A percentile compares a stretch with the other conserved stretches of the same genome.
Evolutionary conservation across 768 basidiomycete species (phyloP).

Genomic region (Serpula lacrymans): DNA sequence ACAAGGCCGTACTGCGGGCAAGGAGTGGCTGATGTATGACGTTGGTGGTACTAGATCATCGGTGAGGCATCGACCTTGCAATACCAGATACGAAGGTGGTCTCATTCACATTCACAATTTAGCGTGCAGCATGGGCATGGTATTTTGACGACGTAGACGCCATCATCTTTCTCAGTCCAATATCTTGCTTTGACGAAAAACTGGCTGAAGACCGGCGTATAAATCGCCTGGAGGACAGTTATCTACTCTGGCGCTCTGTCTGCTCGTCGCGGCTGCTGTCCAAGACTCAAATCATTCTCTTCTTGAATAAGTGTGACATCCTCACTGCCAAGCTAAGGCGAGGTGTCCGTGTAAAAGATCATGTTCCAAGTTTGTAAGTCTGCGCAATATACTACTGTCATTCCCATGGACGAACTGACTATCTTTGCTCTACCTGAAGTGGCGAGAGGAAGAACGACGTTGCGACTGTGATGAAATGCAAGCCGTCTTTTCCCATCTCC

Average conservation of each 20-base stretch:
- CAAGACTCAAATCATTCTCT: constrained; percentile 48
- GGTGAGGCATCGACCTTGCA: constrained; percentile 33
- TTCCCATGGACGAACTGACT: no score
- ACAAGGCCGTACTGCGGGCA: constrained; percentile 56
- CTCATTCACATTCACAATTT: no score
- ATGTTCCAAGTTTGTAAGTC: constrained; percentile 73
- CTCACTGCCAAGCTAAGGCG: constrained; percentile 68
- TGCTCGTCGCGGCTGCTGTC: constrained; percentile 64
- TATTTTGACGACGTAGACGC: constrained; percentile 83
- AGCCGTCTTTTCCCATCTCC: constrained; percentile 21
- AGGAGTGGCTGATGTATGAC: constrained; percentile 80
- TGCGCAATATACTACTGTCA: no score
- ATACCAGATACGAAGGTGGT: no score
- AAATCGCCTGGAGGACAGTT: constrained; percentile 76
- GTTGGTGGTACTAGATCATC: constrained; percentile 74
- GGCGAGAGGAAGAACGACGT: constrained; percentile 72
- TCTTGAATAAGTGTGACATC: constrained; percentile 72
- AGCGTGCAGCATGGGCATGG: constrained; percentile 76
- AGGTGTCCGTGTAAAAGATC: constrained; percentile 63
- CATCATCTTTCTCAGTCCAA: constrained; percentile 73
- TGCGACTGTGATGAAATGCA: constrained; percentile 67
- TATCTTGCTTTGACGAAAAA: constrained; percentile 81
- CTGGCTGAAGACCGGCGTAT: constrained; percentile 66
- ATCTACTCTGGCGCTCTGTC: constrained; percentile 73
- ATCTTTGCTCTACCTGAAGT: no score